Percentiles rank a stretch among this genome's conserved stretches.
Conservation (phyloP, 2,329 filamentous ascomycete genomes). For the Claviceps paspali region DNA sequence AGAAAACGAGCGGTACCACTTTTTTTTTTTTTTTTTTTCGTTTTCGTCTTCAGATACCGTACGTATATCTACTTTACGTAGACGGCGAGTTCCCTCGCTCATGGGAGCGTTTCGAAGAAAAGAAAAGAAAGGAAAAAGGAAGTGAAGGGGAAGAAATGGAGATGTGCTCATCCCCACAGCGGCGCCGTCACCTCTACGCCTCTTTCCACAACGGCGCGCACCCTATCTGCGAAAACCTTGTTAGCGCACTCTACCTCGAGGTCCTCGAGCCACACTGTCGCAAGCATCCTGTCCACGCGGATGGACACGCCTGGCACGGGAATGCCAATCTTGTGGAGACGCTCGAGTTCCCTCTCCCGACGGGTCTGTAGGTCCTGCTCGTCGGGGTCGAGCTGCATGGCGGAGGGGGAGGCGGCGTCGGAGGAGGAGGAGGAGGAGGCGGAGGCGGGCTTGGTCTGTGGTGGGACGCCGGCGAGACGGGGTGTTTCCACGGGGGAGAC, state of each 20-base stretch:
- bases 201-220: constrained; percentile 78
- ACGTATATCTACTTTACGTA: too few species aligned
- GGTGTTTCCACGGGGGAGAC: constrained; percentile 61
- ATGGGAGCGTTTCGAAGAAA: too few species aligned
- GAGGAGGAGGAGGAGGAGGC: background rate
- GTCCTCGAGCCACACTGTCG: constrained; percentile 82
- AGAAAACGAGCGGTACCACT: too few species aligned
- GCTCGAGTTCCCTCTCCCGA: constrained; percentile 56
- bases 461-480: background rate
- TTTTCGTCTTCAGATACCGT: too few species aligned
- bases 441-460: background rate
- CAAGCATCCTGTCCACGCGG: constrained; percentile 72
- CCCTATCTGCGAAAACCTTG: constrained; percentile 64
- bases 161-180: constrained; percentile 43
- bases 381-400: constrained; percentile 1
- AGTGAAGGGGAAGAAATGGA: too few species aligned
- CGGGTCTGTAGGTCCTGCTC: constrained; percentile 1
- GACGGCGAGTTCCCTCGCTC: too few species aligned
- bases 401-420: background rate
- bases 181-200: constrained; percentile 77
- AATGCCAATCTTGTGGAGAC: constrained; percentile 71
- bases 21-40: too few species aligned
- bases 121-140: too few species aligned
- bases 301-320: constrained; percentile 82
- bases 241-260: constrained; percentile 79